Base-by-base conservation (phyloP, 108 stramenopile species). In the Cyclotella cryptica region DNA sequence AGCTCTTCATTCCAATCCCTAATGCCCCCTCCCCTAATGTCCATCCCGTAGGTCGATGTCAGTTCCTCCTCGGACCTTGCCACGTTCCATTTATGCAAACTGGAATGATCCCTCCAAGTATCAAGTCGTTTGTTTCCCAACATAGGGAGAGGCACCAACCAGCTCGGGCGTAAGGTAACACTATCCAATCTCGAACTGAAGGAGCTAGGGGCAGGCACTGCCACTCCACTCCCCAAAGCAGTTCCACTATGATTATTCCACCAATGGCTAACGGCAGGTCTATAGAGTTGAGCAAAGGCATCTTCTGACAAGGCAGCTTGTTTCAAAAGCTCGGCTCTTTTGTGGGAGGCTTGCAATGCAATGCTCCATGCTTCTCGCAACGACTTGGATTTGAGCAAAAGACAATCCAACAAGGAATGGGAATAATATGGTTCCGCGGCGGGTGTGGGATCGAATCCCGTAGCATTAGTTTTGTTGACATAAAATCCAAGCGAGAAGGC, bases 1-100 rank as follows among this genome's bases (percentile, higher is more conserved):
- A 96, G 82, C 76, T 98, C 98, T 63, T 98, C 98, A 67, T 98
- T 98, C 98, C 98, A 98, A 75, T 98, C 98, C 39, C 96, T 78
- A 42, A 86, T 55, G 7, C 87, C 85, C 10, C 98, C 98, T 60
- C 63, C 83, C 21, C 93, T 84, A 30, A 96, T 72, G 60, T 98
- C 98, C 71, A 98, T 83, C n/a, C 98, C 97, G 70, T 87, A 96
- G 10, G 82, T 79, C 44, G 76, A 72, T 1, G 81, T 70, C 14
- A 96, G 71, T 28, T 96, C 94, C 22, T 95, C 93, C 66, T 97
- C 96, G 8, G 91, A 80, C 15, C 91, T 80, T 9, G 62, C 49
- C n/a, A 61, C 43, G 73, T 88, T 89, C 66, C 85, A 90, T 28
- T 65, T 41, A 69, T 97, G 96, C 29, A 82, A 44, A 15, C 69